phyloP scores from a whole-genome alignment of 1,139 yeast genomes.

The Starmera stellimalicola region DNA sequence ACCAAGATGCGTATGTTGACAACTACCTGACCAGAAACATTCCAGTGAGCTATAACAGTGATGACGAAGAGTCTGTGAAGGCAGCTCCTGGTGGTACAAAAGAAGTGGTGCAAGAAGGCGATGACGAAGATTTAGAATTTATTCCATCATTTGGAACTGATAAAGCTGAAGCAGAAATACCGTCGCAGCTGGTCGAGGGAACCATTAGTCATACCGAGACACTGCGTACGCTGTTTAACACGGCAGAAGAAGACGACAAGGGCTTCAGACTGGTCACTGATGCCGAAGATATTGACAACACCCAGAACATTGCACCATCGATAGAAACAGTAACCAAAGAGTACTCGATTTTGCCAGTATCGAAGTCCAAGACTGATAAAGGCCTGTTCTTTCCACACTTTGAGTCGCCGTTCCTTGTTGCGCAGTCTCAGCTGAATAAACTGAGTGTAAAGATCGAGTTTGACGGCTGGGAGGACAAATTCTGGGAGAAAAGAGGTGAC shows the following conservation, averaged over 20 bases:
- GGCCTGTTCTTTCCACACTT: slow-evolving; percentile 78
- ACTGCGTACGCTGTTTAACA: slow-evolving; percentile 55
- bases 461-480: slow-evolving; percentile 61
- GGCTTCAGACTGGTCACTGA: slow-evolving; percentile 21
- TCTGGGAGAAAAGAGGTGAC: slow-evolving; percentile 78
- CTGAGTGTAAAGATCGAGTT: slow-evolving; percentile 33
- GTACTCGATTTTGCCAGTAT: slow-evolving; percentile 8
- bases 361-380: slow-evolving; percentile 18
- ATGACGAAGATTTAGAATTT: slow-evolving; percentile 34
- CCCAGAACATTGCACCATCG: slow-evolving; percentile 12
- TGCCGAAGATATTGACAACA: slow-evolving; percentile 29
- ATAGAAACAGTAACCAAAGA: slow-evolving; percentile 10
- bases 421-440: slow-evolving; percentile 72
- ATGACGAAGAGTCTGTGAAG: slow-evolving; percentile 19
- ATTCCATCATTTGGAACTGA: slow-evolving; percentile 40
- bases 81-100: slow-evolving; percentile 9
- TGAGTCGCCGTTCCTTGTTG: slow-evolving; percentile 76
- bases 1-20: slow-evolving; percentile 1
- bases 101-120: slow-evolving; percentile 7
- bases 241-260: slow-evolving; percentile 25
- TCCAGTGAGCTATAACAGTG: slow-evolving; percentile 10
- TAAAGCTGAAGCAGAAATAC: slow-evolving; percentile 3
- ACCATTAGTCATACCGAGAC: slow-evolving; percentile 42
- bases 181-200: slow-evolving; percentile 13
- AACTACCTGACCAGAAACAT: slow-evolving; percentile 1